phyloP scores from a whole-genome alignment of 768 basidiomycete species.

The Rhodotorula diobovata region DNA sequence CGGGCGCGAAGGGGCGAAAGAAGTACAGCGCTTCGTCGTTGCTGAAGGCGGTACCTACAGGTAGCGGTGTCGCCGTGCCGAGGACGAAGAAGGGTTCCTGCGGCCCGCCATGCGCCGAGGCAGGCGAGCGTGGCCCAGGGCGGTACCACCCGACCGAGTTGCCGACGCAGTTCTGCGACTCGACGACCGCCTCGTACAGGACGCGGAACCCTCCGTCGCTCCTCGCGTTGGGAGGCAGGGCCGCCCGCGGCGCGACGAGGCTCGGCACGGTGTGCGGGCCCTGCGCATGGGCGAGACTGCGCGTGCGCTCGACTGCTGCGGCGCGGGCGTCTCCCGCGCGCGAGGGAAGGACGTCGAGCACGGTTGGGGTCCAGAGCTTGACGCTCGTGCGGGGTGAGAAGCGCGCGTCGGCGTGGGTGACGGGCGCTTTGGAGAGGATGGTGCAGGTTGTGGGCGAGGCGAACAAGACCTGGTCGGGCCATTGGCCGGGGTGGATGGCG shows the following conservation, averaged over 20 bases:
- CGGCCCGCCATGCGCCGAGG: background rate
- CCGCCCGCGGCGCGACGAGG: background rate
- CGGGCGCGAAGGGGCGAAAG: slow-evolving; percentile 12
- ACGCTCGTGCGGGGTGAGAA: slow-evolving; percentile 3
- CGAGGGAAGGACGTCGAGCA: background rate
- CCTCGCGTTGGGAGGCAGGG: background rate
- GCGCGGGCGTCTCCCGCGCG: too few relatives aligned
- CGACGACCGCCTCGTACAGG: slow-evolving; percentile 11
- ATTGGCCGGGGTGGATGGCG: slow-evolving; percentile 22
- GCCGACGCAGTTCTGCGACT: slow-evolving; percentile 14
- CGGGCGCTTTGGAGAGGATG: slow-evolving; percentile 5
- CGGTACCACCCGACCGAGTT: slow-evolving; percentile 8
- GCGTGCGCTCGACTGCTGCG: background rate
- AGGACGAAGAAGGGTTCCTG: slow-evolving; percentile 6
- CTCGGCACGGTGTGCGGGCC: too few relatives aligned
- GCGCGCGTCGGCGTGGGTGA: background rate
- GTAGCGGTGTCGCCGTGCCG: background rate
- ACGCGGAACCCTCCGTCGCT: slow-evolving; percentile 4
- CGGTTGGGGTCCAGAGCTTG: slow-evolving; percentile 8
- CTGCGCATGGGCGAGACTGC: background rate
- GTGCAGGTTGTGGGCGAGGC: background rate
- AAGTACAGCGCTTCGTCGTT: slow-evolving; percentile 6
- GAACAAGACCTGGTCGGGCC: slow-evolving; percentile 14
- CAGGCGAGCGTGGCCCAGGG: background rate
- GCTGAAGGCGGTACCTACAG: background rate